phyloP scores from a whole-genome alignment of 805 yeast genomes.

The Kodamaea hsintzibuensis region DNA sequence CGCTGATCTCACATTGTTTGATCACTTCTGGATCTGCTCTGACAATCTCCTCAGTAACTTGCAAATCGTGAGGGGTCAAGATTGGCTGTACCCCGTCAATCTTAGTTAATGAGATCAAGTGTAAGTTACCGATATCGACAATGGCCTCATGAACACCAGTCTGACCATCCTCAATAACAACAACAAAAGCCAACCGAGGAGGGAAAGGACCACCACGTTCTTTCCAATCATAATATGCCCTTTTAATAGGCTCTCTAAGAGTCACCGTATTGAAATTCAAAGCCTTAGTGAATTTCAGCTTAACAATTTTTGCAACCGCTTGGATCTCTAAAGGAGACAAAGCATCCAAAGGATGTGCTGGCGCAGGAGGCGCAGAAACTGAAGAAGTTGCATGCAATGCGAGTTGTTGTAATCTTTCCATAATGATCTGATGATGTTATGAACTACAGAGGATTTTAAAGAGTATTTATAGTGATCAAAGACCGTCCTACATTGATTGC shows the following conservation, averaged over 20 bases:
- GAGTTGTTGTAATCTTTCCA: conserved; percentile 68
- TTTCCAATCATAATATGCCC: conserved; percentile 63
- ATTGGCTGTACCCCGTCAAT: conserved; percentile 72
- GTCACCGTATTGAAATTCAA: conserved; percentile 69
- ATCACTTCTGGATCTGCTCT: conserved; percentile 72
- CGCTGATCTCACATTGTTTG: conserved; percentile 69
- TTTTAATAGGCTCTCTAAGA: conserved; percentile 69
- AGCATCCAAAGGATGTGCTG: conserved; percentile 73
- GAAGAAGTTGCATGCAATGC: conserved; percentile 63
- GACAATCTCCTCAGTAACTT: conserved; percentile 60
- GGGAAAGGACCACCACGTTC: conserved; percentile 62
- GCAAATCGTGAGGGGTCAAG: conserved; percentile 68
- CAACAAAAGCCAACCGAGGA: conserved; percentile 67
- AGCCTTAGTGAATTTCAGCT: conserved; percentile 42
- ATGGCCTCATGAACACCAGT: conserved; percentile 72
- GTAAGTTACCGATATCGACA: conserved; percentile 54
- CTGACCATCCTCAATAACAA: conserved; percentile 57
- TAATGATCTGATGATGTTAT: conserved; percentile 16
- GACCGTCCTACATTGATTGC: no score
- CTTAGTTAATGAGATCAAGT: conserved; percentile 48
- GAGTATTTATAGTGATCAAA: conserved; percentile 1
- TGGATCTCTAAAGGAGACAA: conserved; percentile 62
- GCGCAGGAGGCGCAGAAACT: conserved; percentile 51
- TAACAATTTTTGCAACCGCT: conserved; percentile 54
- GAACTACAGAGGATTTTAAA: not conserved